Base-by-base conservation (phyloP, 805 yeast genomes). In the Ogataea pini region DNA sequence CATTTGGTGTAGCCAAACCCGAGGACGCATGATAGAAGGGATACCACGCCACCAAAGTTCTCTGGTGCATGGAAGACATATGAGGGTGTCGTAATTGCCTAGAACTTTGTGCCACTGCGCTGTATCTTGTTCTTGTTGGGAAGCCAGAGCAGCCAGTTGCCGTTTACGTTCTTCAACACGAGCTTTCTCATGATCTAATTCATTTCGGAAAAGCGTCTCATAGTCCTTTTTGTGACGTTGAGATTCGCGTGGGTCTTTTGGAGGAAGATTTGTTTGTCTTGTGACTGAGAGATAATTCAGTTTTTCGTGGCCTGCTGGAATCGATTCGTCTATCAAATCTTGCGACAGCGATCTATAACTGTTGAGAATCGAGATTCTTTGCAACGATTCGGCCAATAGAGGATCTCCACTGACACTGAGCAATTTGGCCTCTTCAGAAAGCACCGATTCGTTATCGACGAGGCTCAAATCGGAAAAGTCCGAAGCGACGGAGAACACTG, bases 241-340 rank as follows among this genome's bases (percentile, higher is more conserved):
- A 14, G 77, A 75, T 56, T 85, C 90, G 16, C 66, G 63, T 14
- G 64, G 60, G 20, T 77, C 65, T 61, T 85, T 85, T 37, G 89
- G 88, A 0, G 92, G 91, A 32, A 85, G 65, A 70, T 80, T 77
- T 1, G 75, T 65, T 20, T 87, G 90, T 46, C 92, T 67, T 0
- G 90, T 83, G 19, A 71, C 69, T 0, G 84, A 64, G 12, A 72
- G 52, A 46, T 67, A 58, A 9, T 60, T 54, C 16, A 47, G 14
- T 19, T 53, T 60, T 37, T 56, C 59, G 44, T 54, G 42, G 27
- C 55, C 37, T 48, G 27, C 42, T 17, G 34, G 18, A n/a, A n/a
- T 17, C 8, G 8, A n/a, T n/a, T 28, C 31, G n/a, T 5, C n/a
- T 12, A 13, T 10, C 14, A 28, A 10, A 13, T 13, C 9, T 4